Percentiles rank a stretch among this genome's conserved stretches.
Conservation (phyloP, 371 early-diverging fungal species). For the Umbelopsis sp. region DNA sequence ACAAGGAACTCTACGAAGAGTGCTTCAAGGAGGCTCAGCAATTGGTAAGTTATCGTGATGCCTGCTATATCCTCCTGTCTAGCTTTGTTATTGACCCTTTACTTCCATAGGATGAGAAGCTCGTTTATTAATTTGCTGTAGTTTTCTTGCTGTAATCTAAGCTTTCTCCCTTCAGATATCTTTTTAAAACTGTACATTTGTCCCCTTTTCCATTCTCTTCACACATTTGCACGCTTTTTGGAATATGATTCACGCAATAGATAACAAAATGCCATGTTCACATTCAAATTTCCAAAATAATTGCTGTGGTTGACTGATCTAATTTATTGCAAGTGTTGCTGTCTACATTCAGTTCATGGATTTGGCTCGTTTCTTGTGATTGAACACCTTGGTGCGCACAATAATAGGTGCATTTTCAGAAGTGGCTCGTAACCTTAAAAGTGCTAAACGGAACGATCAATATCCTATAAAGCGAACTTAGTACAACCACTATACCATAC, state of each 20-base stretch:
- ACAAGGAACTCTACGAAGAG: slow-evolving; percentile 84
- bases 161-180: slow-evolving; percentile 17
- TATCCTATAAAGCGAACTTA: background rate
- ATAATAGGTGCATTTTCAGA: slow-evolving; percentile 42
- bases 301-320: too few relatives aligned
- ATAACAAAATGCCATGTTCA: background rate
- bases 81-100: background rate
- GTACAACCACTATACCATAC: background rate
- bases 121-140: slow-evolving; percentile 31
- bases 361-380: slow-evolving; percentile 41
- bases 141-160: background rate
- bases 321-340: too few relatives aligned
- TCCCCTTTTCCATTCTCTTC: slow-evolving; percentile 14
- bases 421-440: slow-evolving; percentile 42
- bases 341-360: slow-evolving; percentile 46
- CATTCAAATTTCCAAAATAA: too few relatives aligned
- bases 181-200: slow-evolving; percentile 19
- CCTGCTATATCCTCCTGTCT: background rate
- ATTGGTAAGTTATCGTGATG: slow-evolving; percentile 49
- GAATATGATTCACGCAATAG: slow-evolving; percentile 14
- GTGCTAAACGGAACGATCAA: slow-evolving; percentile 26
- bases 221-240: slow-evolving; percentile 18
- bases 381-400: slow-evolving; percentile 29
- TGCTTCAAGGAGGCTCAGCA: slow-evolving; percentile 70
- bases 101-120: slow-evolving; percentile 35